These are phyloP conservation scores for Multifurca ochricompacta DNA, from an alignment of 768 basidiomycete genomes.

Conservation along the genomic window DNA sequence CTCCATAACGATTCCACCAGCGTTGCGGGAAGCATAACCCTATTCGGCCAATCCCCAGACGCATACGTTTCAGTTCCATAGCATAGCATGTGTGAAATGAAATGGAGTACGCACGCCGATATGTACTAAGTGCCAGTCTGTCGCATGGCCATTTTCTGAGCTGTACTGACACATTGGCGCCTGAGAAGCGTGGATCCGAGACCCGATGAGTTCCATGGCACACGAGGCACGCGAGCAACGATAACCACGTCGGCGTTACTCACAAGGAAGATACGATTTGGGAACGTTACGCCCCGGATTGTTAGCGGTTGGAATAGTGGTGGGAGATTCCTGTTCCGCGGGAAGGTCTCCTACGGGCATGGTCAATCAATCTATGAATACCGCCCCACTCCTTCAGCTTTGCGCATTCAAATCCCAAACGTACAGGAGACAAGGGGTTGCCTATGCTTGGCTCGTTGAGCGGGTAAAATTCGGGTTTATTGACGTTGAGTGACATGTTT, in stretches of 20 bases:
- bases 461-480: conserved; percentile 50
- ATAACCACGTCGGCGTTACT: too few relatives aligned
- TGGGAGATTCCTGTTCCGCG: conserved; percentile 45
- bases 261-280: conserved; percentile 68
- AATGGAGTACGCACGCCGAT: conserved; percentile 41
- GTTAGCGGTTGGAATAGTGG: conserved; percentile 59
- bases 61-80: too few relatives aligned
- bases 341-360: conserved; percentile 30
- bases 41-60: conserved; percentile 19
- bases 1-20: conserved; percentile 63
- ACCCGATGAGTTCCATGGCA: too few relatives aligned
- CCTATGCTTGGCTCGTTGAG: conserved; percentile 54
- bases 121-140: conserved; percentile 81
- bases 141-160: conserved; percentile 62
- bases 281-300: conserved; percentile 54
- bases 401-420: conserved; percentile 15
- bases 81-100: too few relatives aligned
- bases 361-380: neutral
- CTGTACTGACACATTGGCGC: conserved; percentile 84
- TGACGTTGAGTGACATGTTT: conserved; percentile 26
- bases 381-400: too few relatives aligned
- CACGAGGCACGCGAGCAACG: too few relatives aligned
- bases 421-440: conserved; percentile 30
- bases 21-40: conserved; percentile 64
- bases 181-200: too few relatives aligned